Evolutionary conservation across 1,139 yeast species (phyloP), one percentile per base, ranked within the genome.

Genomic region (Yamadazyma dushanensis): DNA sequence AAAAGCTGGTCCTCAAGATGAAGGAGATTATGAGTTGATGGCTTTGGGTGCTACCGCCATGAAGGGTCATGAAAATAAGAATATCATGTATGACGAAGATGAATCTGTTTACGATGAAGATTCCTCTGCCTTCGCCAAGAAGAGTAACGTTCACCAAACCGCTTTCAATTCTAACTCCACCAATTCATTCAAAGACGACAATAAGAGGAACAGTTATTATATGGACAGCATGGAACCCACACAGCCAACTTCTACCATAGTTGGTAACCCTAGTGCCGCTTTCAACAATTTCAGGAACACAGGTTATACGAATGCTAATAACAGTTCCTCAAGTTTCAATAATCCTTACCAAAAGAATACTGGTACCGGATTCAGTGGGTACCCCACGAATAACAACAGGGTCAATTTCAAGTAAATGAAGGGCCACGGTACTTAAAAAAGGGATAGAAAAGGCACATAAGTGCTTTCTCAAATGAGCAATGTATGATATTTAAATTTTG

Each of bases 1-100:
- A 3, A 62, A 56, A 45, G 50, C 61, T 37, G 63, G 61, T 29
- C 32, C 40, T 14, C 71, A 73, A 22, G 62, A 60, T 16, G 73
- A 69, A 36, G 80, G 75, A 34, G 88, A 82, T 47, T 76, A 86
- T 46, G 97, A 89, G 61, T 73, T 90, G 45, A 81, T 83, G 61
- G 97, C 95, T 3, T 72, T 90, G 44, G 96, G 96, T 36, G 92
- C 85, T 21, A 80, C 94, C 13, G 96, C 94, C 3, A 78, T 88
- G 77, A 85, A 78, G 50, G 88, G 90, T 7, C 88, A 83, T 56
- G 88, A 76, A 41, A 66, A 67, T 43, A 60, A 59, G 21, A 50
- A 51, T n/a, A 35, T 43, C 10, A 38, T 44, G 14, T 61, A 47
- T 35, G 70, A 65, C 29, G 70, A 63, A 32, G 67, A 63, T 26